Evolutionary conservation across 768 basidiomycete genomes (phyloP).

Genomic region (Lanmaoa rubissima): DNA sequence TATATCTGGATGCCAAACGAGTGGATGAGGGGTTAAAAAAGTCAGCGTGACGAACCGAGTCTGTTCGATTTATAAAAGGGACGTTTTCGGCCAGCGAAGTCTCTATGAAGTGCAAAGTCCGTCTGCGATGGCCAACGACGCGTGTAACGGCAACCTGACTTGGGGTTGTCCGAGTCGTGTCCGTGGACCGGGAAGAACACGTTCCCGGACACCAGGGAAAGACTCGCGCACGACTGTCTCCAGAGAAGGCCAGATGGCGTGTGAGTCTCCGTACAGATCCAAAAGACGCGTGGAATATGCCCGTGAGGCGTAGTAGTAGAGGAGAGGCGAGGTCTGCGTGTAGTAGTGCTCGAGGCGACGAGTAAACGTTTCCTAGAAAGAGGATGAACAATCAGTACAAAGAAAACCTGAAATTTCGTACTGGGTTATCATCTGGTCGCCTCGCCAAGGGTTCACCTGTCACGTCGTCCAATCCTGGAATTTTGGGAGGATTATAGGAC

Average conservation of each 20-base stretch:
- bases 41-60: neutral
- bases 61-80: neutral
- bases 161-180: conserved; percentile 18
- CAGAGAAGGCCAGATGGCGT: conserved; percentile 82
- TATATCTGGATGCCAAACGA: conserved; percentile 13
- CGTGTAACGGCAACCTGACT: conserved; percentile 13
- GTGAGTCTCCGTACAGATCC: conserved; percentile 64
- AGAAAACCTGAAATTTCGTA: conserved; percentile 35
- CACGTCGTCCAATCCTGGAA: conserved; percentile 75
- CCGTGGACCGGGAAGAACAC: conserved; percentile 28
- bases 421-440: conserved; percentile 85
- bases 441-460: conserved; percentile 81
- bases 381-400: conserved; percentile 8
- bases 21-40: neutral
- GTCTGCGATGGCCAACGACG: conserved; percentile 9
- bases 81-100: neutral
- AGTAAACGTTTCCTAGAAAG: conserved; percentile 65
- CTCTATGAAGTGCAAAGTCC: conserved; percentile 12
- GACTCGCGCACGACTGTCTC: conserved; percentile 53
- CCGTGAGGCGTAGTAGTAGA: conserved; percentile 60
- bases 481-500: conserved; percentile 79
- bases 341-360: conserved; percentile 78
- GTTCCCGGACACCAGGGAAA: conserved; percentile 57
- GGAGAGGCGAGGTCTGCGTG: conserved; percentile 71
- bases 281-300: conserved; percentile 46